phyloP scores from a whole-genome alignment of 2,329 filamentous ascomycete genomes.

The Penicillium hesseltinei region DNA sequence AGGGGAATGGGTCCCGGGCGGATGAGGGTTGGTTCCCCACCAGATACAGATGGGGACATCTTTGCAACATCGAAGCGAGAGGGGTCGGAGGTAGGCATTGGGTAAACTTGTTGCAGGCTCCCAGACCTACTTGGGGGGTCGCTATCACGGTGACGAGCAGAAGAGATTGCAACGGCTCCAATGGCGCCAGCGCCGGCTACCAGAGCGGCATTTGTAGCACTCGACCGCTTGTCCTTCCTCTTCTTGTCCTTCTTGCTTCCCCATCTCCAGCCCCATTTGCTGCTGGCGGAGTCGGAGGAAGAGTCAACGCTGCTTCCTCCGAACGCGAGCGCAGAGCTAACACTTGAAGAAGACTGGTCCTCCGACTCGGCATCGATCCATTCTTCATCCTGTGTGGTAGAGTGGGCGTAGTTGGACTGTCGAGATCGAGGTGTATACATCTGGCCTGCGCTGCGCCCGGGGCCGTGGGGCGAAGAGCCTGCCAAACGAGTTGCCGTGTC shows the following conservation, averaged over 20 bases:
- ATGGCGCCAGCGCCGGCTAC: conserved; percentile 46
- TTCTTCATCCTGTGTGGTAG: conserved; percentile 47
- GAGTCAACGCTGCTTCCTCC: conserved; percentile 57
- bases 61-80: conserved; percentile 57
- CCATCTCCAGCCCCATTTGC: conserved; percentile 63
- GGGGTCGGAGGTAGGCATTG: conserved; percentile 66
- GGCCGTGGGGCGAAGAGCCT: conserved; percentile 35
- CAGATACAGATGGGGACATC: conserved; percentile 25
- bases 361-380: conserved; percentile 59
- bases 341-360: conserved; percentile 52
- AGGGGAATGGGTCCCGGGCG: conserved; percentile 65
- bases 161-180: conserved; percentile 42
- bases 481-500: conserved; percentile 49
- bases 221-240: conserved; percentile 29
- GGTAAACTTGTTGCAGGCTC: conserved; percentile 60
- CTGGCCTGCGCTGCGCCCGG: conserved; percentile 36
- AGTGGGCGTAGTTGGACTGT: conserved; percentile 28
- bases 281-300: conserved; percentile 55
- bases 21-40: conserved; percentile 30
- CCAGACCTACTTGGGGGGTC: conserved; percentile 41
- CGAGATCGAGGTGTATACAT: conserved; percentile 32
- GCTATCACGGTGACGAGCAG: conserved; percentile 34
- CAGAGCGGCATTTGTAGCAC: conserved; percentile 32
- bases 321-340: conserved; percentile 61
- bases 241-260: conserved; percentile 50